Conservation (phyloP, 495 filamentous ascomycete genomes). For the Hypoxylon fuscum region DNA sequence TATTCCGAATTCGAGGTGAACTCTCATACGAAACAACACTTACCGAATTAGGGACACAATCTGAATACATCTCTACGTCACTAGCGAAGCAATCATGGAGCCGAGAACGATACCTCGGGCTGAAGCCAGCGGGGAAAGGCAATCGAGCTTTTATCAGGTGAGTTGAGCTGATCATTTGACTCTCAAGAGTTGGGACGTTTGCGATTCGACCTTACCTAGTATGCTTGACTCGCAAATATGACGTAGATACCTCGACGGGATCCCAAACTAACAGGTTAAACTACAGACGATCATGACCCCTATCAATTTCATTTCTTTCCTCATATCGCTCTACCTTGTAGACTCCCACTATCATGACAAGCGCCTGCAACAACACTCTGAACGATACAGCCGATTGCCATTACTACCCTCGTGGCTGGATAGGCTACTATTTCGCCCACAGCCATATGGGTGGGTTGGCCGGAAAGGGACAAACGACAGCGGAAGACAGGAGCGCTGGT, state of each 20-base stretch:
- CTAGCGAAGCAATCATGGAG: slow-evolving; percentile 37
- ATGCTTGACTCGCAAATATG: too few relatives aligned
- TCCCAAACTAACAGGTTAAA: slow-evolving; percentile 17
- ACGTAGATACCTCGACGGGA: too few relatives aligned
- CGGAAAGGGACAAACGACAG: slow-evolving; percentile 2
- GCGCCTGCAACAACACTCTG: slow-evolving; percentile 50
- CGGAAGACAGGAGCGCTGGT: slow-evolving; percentile 37
- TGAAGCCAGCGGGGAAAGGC: slow-evolving; percentile 18
- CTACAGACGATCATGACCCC: slow-evolving; percentile 57
- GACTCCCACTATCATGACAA: slow-evolving; percentile 53
- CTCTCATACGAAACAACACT: neutral
- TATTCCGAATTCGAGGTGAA: neutral
- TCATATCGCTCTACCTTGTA: slow-evolving; percentile 60
- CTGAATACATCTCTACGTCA: too few relatives aligned
- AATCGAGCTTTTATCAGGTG: slow-evolving; percentile 50
- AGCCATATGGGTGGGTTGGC: slow-evolving; percentile 43
- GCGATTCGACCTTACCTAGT: too few relatives aligned
- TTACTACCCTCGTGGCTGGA: slow-evolving; percentile 52
- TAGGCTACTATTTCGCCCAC: slow-evolving; percentile 46
- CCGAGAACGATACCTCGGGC: slow-evolving; percentile 27
- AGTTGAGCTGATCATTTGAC: slow-evolving; percentile 1
- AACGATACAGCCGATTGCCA: slow-evolving; percentile 43
- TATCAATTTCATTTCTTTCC: slow-evolving; percentile 59
- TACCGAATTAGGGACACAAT: too few relatives aligned
- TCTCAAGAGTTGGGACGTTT: too few relatives aligned